Evolutionary conservation across 352 stramenopile species (phyloP), one percentile per base, ranked within the genome.

Genomic region (Aphanomyces cochlioides): DNA sequence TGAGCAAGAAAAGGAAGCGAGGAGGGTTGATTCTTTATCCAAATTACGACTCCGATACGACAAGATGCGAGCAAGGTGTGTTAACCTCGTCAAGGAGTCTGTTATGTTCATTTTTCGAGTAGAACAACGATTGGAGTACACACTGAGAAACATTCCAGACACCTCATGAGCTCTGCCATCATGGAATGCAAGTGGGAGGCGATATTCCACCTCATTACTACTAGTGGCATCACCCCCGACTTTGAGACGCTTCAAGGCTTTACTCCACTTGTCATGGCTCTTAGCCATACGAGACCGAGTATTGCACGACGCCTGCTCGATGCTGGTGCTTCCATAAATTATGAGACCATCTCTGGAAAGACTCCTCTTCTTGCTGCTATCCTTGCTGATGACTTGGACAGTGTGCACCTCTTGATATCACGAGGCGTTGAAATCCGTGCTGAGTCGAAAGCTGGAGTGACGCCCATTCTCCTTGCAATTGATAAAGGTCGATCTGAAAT

Each of bases 401-500:
- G 63, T 15, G 21, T 69, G 4, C 63, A 47, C 13, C 41, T 69
- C 15, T 43, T 28, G 17, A 15, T 60, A 4, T 6, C 28, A 7
- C 37, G 47, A 3, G 34, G 38, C 36, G 63, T 47, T 17, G 43
- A 69, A 15, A 10, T 60, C 12, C 43, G 17, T 36, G 34, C 34
- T 6, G 63, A 69, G 50, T 60, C 63, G 13, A 37, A 17, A 37
- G 7, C 5, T 19, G 7, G 38, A 13, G 63, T 69, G 37, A 73
- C 68, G 10, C 68, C 68, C 10, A 7, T 73, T 10, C 65, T 72
- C 10, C 36, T 72, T 3, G 68, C 68, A 12, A 43, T 69, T 4
- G 68, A 73, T 17, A 59, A 65, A 57, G 68, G 68, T 7, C 68
- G 66, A 10, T 6, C 40, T 7, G 34, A 67, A 41, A n/a, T 65